Evolutionary conservation across 2,329 filamentous ascomycete genomes (phyloP), one percentile per base, ranked within the genome.

Genomic region (Paracoccidioides brasiliensis): DNA sequence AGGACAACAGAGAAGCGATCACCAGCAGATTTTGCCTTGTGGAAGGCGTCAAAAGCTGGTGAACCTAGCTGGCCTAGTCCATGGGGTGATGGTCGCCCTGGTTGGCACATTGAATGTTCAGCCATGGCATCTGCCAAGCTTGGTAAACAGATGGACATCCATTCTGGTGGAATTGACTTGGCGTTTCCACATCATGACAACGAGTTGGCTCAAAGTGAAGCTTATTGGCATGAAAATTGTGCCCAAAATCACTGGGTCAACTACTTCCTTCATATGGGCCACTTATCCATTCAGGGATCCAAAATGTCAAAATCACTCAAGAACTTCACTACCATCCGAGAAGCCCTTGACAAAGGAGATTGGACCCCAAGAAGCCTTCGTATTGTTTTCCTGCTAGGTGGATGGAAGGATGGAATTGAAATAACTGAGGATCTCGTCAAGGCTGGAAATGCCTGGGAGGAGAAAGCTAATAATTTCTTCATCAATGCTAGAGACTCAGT

Each of bases 241-340:
- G 66, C 66, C 46, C 72, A 75, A 54, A 70, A 75, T 45, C 88
- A 88, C 57, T 95, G 91, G 91, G 87, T 95, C 52, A 95, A 93
- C 67, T 95, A 96, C 72, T 97, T 96, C 72, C 68, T 96, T 14
- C 91, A 96, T 67, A 96, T 94, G 85, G 91, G 91, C 0, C 91
- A 97, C 68, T 73, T 96, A 50, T 86, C 84, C 5, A 96, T 97
- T 56, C 82, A 85, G 32, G 90, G 91, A 0, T 88, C 84, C 28
- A 97, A 97, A 70, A 97, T 97, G 91, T 91, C 86, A 56, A 97
- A 97, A 71, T 89, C 84, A 14, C 73, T 97, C 56, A 96, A 97
- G 75, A 97, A 96, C 70, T 96, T 96, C 70, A 89, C 89, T 43
- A 95, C 91, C 0, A 95, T 97, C 59, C 80, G 88, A 35, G 87